Conservation (phyloP, 805 yeast genomes). For the Candida khao-thaluensis region DNA sequence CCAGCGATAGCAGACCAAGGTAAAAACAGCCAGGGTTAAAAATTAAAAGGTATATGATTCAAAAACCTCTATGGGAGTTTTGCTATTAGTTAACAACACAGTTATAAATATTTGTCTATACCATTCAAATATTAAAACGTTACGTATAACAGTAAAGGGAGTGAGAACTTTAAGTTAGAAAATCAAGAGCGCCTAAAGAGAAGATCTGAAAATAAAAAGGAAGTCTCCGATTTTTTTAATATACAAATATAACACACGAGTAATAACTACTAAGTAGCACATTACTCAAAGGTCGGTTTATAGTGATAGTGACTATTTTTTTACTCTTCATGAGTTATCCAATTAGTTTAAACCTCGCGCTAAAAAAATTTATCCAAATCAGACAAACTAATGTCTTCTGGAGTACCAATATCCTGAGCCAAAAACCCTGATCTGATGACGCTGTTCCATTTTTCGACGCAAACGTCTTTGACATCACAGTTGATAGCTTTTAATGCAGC, state of each 20-base stretch:
- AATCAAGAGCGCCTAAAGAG: too few relatives aligned
- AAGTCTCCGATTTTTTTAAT: slow-evolving; percentile 10
- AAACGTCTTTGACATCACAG: slow-evolving; percentile 27
- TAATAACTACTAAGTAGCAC: slow-evolving; percentile 6
- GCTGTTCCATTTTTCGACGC: slow-evolving; percentile 64
- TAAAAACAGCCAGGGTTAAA: too few relatives aligned
- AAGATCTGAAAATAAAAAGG: background rate
- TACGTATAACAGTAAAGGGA: too few relatives aligned
- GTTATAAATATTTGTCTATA: too few relatives aligned
- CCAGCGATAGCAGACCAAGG: too few relatives aligned
- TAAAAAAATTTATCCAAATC: slow-evolving; percentile 50
- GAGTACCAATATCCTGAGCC: slow-evolving; percentile 73
- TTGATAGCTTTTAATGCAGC: slow-evolving; percentile 55
- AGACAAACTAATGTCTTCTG: slow-evolving; percentile 73
- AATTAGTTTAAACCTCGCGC: background rate
- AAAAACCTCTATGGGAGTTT: too few relatives aligned
- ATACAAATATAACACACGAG: slow-evolving; percentile 18
- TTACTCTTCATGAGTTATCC: background rate
- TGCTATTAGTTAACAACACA: too few relatives aligned
- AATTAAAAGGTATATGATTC: too few relatives aligned
- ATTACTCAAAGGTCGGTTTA: slow-evolving; percentile 6
- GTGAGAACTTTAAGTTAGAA: too few relatives aligned
- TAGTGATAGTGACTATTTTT: background rate
- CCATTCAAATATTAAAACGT: too few relatives aligned
- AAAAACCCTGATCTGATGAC: slow-evolving; percentile 76